phyloP scores from a whole-genome alignment of 2,329 filamentous ascomycete species.

The Capronia coronata region DNA sequence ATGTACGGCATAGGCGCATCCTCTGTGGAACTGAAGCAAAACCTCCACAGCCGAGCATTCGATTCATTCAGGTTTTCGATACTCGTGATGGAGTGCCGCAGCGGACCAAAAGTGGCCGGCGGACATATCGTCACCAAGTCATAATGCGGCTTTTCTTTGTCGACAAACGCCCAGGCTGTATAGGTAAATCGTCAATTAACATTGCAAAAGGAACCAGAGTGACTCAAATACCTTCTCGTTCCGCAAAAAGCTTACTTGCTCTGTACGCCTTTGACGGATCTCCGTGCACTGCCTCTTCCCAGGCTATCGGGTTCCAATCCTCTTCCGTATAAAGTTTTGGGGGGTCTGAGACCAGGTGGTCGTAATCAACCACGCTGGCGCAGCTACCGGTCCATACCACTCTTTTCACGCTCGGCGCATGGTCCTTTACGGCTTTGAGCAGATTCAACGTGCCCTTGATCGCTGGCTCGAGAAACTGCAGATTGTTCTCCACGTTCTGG shows the following conservation, averaged over 20 bases:
- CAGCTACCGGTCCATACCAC: conserved; percentile 67
- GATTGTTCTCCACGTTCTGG: conserved; percentile 39
- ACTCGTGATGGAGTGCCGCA: not conserved
- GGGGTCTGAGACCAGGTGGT: no score
- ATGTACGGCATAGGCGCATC: no score
- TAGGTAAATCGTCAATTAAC: no score
- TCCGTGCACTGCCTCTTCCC: conserved; percentile 35
- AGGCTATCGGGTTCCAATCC: conserved; percentile 40
- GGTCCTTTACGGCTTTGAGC: conserved; percentile 54
- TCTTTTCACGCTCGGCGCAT: conserved; percentile 59
- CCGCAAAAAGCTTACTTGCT: conserved; percentile 52
- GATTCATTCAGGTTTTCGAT: no score
- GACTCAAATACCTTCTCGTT: no score
- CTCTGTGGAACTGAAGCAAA: no score
- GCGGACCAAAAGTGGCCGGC: no score
- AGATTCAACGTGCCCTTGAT: conserved; percentile 48
- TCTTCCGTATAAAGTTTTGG: conserved; percentile 40
- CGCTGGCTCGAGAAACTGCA: no score
- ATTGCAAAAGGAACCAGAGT: no score
- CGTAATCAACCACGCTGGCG: no score
- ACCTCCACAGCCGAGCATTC: no score
- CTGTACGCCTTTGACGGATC: conserved; percentile 35
- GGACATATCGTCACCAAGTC: not conserved
- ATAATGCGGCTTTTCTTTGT: not conserved
- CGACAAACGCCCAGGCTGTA: not conserved